phyloP scores from a whole-genome alignment of 768 basidiomycete genomes.

The Porphyrellus cyaneotinctus region DNA sequence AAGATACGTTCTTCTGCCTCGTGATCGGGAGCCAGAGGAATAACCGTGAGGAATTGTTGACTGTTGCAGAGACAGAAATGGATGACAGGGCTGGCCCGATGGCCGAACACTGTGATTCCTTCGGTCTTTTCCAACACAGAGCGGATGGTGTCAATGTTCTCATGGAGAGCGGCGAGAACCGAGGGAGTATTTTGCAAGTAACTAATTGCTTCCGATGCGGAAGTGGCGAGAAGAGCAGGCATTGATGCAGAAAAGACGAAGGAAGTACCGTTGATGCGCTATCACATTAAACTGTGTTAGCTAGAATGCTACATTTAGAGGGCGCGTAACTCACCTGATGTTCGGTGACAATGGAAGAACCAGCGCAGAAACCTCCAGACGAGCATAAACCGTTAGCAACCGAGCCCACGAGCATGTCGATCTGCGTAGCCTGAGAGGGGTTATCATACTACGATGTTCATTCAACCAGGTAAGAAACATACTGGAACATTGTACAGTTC shows the following conservation, averaged over 20 bases:
- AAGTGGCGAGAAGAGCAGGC: slow-evolving; percentile 85
- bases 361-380: slow-evolving; percentile 93
- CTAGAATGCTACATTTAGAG: background rate
- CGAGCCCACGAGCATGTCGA: slow-evolving; percentile 95
- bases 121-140: slow-evolving; percentile 76
- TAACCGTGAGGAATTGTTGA: slow-evolving; percentile 17
- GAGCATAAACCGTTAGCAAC: slow-evolving; percentile 80
- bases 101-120: slow-evolving; percentile 78
- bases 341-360: slow-evolving; percentile 72
- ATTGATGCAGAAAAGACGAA: slow-evolving; percentile 97
- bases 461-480: slow-evolving; percentile 26
- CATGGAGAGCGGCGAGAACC: slow-evolving; percentile 70
- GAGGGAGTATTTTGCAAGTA: slow-evolving; percentile 73
- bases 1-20: slow-evolving; percentile 72
- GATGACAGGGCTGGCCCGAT: slow-evolving; percentile 82
- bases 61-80: slow-evolving; percentile 64
- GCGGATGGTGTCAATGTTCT: slow-evolving; percentile 78
- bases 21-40: slow-evolving; percentile 42
- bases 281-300: background rate
- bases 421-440: slow-evolving; percentile 64
- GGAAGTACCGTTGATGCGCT: slow-evolving; percentile 94
- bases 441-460: background rate
- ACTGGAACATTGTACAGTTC: slow-evolving; percentile 93
- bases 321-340: slow-evolving; percentile 61
- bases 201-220: slow-evolving; percentile 81